Base-by-base conservation (phyloP, 2,329 filamentous ascomycete genomes). In the Sclerotinia borealis region DNA sequence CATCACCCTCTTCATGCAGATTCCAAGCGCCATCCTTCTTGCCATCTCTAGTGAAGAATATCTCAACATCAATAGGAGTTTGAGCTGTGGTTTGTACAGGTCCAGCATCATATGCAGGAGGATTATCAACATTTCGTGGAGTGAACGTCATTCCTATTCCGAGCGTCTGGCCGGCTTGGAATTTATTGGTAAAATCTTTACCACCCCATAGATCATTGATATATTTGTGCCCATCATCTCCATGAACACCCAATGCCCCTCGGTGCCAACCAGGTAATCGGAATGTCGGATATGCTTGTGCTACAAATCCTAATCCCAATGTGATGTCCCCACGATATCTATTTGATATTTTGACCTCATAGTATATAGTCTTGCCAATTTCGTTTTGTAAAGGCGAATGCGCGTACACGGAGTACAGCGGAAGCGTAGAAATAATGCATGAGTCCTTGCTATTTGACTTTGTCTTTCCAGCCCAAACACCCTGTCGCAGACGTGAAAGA, bases 191-290 rank as follows among this genome's bases (percentile, higher is more conserved):
- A 67, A 93, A 93, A 63, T 85, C 79, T 66, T 84, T 83, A 22
- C 91, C 91, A 27, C 91, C 90, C 79, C 83, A 89, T 9, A 81
- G 80, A 73, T 93, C 88, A 72, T 92, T 91, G 70, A 92, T 81
- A 73, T 89, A 95, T 74, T 83, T 83, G 70, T 88, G 82, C 0
- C 91, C 91, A 74, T 93, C 91, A 74, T 93, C 91, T 52, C 88
- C 86, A 73, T 93, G 91, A n/a, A 93, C 85, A 1, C 81, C 91
- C 17, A 93, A 72, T 67, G 85, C 88, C 22, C 84, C 90, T 39
- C 90, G 83, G 72, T 95, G 88, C 91, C 90, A 93, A 2, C 91
- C 91, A 0, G 91, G 91, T 65, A 93, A 81, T 9, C 91, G 83
- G 78, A 91, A 93, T 0, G 82, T 80, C 8, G 91, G 91, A 72